Evolutionary conservation across 2,329 filamentous ascomycete species (phyloP).

Genomic region (Penicillium sumatraense): DNA sequence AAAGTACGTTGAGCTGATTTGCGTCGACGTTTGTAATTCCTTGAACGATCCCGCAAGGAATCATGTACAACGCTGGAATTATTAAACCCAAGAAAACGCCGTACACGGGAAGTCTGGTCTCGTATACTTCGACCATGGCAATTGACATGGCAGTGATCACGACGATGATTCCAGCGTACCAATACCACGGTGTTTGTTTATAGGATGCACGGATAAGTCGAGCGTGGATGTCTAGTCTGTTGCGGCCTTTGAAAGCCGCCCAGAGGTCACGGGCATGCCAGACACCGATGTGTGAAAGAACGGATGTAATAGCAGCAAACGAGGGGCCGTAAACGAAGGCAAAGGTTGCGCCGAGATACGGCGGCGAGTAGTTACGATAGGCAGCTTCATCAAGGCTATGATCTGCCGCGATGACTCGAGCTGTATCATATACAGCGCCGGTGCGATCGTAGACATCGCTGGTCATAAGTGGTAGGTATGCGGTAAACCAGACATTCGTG

Average conservation of each 20-base stretch:
- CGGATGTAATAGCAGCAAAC: conserved; percentile 66
- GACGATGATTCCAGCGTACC: conserved; percentile 46
- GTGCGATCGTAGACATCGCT: conserved; percentile 44
- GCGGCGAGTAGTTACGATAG: conserved; percentile 67
- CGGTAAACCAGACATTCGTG: conserved; percentile 35
- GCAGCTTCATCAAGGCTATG: conserved; percentile 62
- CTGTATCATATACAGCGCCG: conserved; percentile 62
- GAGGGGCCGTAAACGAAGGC: conserved; percentile 59
- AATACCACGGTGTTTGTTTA: conserved; percentile 46
- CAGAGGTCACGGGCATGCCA: conserved; percentile 37
- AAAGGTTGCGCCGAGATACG: conserved; percentile 65
- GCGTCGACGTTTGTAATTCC: conserved; percentile 51
- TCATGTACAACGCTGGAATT: conserved; percentile 49
- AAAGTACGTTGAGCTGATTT: conserved; percentile 50
- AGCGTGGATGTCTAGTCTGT: conserved; percentile 47
- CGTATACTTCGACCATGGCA: conserved; percentile 46
- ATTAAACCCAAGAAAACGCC: conserved; percentile 48
- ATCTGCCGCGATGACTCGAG: conserved; percentile 57
- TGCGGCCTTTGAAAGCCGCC: conserved; percentile 37
- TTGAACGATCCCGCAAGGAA: conserved; percentile 51
- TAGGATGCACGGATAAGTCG: conserved; percentile 45
- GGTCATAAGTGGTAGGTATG: conserved; percentile 34
- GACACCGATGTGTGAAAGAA: conserved; percentile 34
- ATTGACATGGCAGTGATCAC: conserved; percentile 35
- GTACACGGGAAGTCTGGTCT: conserved; percentile 49